phyloP scores from a whole-genome alignment of 768 basidiomycete species.

The Sarcomyxa edulis region DNA sequence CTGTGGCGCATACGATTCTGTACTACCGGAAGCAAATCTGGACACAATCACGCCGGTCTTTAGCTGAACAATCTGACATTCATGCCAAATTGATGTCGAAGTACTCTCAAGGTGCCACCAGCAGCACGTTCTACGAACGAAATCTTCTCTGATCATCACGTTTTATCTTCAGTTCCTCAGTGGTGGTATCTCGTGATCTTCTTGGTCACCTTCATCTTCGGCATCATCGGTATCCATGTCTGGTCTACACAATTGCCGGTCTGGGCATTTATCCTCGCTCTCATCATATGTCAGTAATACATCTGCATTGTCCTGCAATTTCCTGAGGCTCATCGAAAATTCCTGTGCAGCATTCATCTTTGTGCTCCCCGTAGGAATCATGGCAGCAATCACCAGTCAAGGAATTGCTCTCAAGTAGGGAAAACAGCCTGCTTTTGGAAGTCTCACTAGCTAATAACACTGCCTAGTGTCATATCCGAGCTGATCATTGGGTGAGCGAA shows the following conservation, averaged over 20 bases:
- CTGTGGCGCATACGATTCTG: constrained; percentile 20
- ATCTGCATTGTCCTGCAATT: neutral
- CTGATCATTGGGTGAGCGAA: constrained; percentile 76
- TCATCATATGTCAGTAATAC: constrained; percentile 24
- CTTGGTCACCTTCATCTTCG: constrained; percentile 31
- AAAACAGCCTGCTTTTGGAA: too few relatives aligned
- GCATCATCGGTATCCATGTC: constrained; percentile 35
- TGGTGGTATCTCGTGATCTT: constrained; percentile 39
- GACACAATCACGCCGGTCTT: constrained; percentile 26
- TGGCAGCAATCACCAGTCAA: constrained; percentile 57
- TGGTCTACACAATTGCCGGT: constrained; percentile 40
- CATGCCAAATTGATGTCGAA: constrained; percentile 37
- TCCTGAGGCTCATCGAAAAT: too few relatives aligned
- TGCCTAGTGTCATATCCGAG: constrained; percentile 77
- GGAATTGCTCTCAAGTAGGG: constrained; percentile 30
- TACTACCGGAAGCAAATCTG: constrained; percentile 39
- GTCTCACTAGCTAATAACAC: too few relatives aligned
- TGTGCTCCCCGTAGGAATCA: constrained; percentile 46
- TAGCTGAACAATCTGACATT: constrained; percentile 34
- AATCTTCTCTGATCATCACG: neutral
- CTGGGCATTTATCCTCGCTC: constrained; percentile 36
- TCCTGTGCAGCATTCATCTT: constrained; percentile 28
- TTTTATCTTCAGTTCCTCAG: constrained; percentile 27
- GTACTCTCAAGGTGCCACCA: constrained; percentile 23
- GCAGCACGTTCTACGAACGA: too few relatives aligned